Evolutionary conservation across 352 stramenopile species (phyloP).

Genomic region (Peronosclerospora sorghi): DNA sequence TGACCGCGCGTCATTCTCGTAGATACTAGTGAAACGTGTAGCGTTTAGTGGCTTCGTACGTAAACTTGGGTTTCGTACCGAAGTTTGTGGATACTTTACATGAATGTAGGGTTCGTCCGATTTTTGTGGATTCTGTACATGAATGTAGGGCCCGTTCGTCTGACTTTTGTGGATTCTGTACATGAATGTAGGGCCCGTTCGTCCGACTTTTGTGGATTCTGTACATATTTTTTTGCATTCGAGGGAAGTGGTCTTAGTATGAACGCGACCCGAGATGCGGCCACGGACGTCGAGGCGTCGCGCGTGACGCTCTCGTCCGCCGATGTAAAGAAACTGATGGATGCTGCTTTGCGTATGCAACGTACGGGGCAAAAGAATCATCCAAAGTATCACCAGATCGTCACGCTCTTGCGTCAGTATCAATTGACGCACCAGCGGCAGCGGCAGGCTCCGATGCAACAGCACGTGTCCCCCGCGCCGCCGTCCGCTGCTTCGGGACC

Average conservation of each 20-base stretch:
- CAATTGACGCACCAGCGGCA: constrained; percentile 29
- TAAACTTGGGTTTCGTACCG: too few relatives aligned
- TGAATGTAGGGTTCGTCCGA: too few relatives aligned
- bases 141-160: too few relatives aligned
- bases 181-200: too few relatives aligned
- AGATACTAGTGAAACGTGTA: too few relatives aligned
- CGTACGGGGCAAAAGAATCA: constrained; percentile 60
- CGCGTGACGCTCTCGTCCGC: constrained; percentile 34
- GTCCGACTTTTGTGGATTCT: too few relatives aligned
- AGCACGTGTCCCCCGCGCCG: background rate
- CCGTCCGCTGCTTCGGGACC: constrained; percentile 8
- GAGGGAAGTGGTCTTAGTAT: too few relatives aligned
- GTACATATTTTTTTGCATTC: too few relatives aligned
- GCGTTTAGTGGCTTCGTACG: too few relatives aligned
- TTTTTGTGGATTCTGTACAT: too few relatives aligned
- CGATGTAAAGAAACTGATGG: constrained; percentile 79
- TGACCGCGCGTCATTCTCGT: constrained; percentile 77
- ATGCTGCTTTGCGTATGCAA: constrained; percentile 74
- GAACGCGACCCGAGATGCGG: constrained; percentile 4
- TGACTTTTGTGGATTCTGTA: too few relatives aligned
- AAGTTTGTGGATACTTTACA: too few relatives aligned
- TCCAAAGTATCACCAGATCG: constrained; percentile 81
- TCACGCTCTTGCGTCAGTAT: constrained; percentile 63
- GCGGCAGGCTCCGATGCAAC: constrained; percentile 5
- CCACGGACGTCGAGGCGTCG: background rate